A percentile compares a stretch with the other conserved stretches of the same genome.
These are phyloP conservation scores for Trametes cubensis DNA, from an alignment of 768 basidiomycete genomes.

Conservation along the genomic window DNA sequence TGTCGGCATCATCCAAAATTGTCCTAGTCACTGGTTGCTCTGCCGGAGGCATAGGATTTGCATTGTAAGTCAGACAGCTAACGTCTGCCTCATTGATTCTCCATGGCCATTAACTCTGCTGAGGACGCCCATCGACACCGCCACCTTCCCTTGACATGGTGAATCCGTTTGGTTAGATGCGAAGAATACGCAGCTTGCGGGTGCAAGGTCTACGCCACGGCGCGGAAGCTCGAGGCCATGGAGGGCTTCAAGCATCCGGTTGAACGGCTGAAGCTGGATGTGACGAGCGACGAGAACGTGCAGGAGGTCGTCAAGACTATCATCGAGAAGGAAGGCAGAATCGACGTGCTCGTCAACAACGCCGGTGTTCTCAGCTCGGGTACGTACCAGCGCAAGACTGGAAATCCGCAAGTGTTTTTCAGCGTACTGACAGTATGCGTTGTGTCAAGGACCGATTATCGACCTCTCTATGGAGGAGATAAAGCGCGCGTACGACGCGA, in stretches of 20 bases:
- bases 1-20: slow-evolving; percentile 34
- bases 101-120: not conserved
- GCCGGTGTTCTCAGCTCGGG: slow-evolving; percentile 56
- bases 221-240: slow-evolving; percentile 65
- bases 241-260: slow-evolving; percentile 52
- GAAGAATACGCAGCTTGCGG: slow-evolving; percentile 66
- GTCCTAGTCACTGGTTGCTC: slow-evolving; percentile 73
- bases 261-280: slow-evolving; percentile 58
- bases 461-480: slow-evolving; percentile 63
- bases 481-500: slow-evolving; percentile 63
- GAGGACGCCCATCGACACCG: too few species aligned
- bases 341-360: slow-evolving; percentile 81
- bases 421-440: not conserved
- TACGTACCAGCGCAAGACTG: slow-evolving; percentile 30
- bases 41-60: slow-evolving; percentile 25
- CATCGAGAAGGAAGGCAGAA: slow-evolving; percentile 55
- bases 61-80: slow-evolving; percentile 16
- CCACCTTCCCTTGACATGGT: too few species aligned
- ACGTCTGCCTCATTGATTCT: not conserved
- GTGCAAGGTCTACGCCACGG: slow-evolving; percentile 78
- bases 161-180: slow-evolving; percentile 47
- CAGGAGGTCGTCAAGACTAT: slow-evolving; percentile 53
- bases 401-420: too few species aligned
- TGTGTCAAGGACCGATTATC: slow-evolving; percentile 43
- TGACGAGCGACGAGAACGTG: slow-evolving; percentile 62